Percentiles rank a stretch among this genome's conserved stretches.
phyloP scores from a whole-genome alignment of 2,329 filamentous ascomycete genomes.

The Domatiomyces globalis region DNA sequence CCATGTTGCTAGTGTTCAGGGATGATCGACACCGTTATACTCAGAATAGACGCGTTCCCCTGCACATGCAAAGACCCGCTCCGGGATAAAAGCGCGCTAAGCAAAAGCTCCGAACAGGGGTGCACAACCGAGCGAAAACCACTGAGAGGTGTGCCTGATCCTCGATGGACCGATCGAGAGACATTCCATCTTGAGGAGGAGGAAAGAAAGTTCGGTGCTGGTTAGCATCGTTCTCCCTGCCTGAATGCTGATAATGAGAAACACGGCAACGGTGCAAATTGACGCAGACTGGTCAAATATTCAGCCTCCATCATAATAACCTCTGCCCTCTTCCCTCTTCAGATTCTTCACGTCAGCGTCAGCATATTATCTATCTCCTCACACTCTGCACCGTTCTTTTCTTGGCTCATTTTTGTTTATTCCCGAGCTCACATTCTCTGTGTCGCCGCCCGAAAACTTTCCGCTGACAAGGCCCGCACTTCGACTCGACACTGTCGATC shows the following conservation, averaged over 20 bases:
- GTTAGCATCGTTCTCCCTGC: neutral
- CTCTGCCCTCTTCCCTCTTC: neutral
- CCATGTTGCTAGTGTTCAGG: neutral
- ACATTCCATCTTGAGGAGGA: neutral
- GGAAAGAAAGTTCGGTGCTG: neutral
- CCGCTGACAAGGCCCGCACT: neutral
- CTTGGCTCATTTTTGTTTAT: neutral
- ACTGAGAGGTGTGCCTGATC: neutral
- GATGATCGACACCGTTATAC: too few relatives aligned
- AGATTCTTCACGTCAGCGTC: neutral
- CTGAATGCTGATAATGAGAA: neutral
- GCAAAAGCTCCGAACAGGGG: neutral
- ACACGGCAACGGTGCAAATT: neutral
- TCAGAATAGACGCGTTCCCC: too few relatives aligned
- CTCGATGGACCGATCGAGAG: neutral
- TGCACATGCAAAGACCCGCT: neutral
- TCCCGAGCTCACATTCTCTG: neutral
- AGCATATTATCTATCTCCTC: neutral
- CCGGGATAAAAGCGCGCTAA: neutral
- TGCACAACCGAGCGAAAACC: neutral
- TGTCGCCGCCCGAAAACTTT: neutral
- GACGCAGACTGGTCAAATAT: neutral
- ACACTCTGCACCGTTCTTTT: neutral
- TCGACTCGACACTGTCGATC: neutral
- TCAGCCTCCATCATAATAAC: neutral